These are phyloP conservation scores for Drechslerella stenobrocha DNA, from an alignment of 2,329 filamentous ascomycete genomes.

Conservation along the genomic window DNA sequence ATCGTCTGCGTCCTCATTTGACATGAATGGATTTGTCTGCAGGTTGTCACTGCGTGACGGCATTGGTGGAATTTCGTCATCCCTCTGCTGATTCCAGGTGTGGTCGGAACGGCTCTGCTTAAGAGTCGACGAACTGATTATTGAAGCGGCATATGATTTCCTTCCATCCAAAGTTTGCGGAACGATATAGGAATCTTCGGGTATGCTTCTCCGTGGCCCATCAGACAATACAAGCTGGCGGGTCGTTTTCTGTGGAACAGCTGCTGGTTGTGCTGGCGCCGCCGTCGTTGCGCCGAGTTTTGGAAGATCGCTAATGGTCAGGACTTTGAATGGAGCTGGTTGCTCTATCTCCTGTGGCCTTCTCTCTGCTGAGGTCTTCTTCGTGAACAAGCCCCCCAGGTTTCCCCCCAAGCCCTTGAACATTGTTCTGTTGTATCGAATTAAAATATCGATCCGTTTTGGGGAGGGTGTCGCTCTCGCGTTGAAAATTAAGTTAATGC, in stretches of 20 bases:
- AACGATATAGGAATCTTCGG: constrained; percentile 33
- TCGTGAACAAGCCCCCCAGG: constrained; percentile 18
- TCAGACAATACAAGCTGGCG: constrained; percentile 37
- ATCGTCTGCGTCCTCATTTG: constrained; percentile 12
- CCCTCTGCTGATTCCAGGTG: constrained; percentile 22
- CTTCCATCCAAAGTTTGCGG: constrained; percentile 19
- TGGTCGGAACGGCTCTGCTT: constrained; percentile 21
- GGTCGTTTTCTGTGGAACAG: constrained; percentile 13
- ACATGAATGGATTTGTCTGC: constrained; percentile 23
- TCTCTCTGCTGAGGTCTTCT: constrained; percentile 25
- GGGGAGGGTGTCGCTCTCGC: constrained; percentile 4
- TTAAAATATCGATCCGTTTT: too few species aligned
- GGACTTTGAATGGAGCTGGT: constrained; percentile 13
- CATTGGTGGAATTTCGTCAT: constrained; percentile 26
- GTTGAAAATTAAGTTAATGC: not conserved
- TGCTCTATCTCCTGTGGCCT: constrained; percentile 26
- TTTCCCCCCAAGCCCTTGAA: constrained; percentile 28
- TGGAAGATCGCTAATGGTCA: constrained; percentile 38
- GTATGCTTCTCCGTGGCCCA: constrained; percentile 34
- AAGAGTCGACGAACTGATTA: constrained; percentile 38
- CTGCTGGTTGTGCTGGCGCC: constrained; percentile 8
- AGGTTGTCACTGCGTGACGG: not conserved
- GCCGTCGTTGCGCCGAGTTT: constrained; percentile 12
- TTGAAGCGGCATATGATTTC: constrained; percentile 38
- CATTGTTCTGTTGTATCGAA: constrained; percentile 23